Conservation (phyloP, 768 basidiomycete species). For the Lactarius hengduanensis region DNA sequence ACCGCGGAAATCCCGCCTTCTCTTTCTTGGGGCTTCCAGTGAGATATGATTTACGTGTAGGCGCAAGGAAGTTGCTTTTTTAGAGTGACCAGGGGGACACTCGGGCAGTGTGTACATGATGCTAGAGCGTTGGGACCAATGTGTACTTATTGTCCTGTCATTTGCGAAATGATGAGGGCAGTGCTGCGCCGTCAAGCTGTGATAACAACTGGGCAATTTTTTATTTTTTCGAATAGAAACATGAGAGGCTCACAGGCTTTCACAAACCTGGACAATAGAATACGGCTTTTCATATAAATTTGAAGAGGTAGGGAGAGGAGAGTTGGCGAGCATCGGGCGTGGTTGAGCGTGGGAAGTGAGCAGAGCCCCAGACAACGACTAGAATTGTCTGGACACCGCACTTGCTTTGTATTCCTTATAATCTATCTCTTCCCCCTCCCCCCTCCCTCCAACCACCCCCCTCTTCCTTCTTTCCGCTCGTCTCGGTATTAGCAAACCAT, state of each 20-base stretch:
- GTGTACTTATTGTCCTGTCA: not conserved
- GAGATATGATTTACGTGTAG: not conserved
- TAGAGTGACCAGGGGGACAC: not conserved
- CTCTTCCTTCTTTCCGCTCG: not conserved
- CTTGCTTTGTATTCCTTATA: not conserved
- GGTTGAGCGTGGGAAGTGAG: not conserved
- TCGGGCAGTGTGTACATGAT: not conserved
- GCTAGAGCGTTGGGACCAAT: not conserved
- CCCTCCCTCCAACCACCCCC: no score
- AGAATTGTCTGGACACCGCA: not conserved
- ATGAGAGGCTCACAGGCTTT: not conserved
- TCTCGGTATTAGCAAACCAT: not conserved
- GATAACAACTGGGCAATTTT: not conserved
- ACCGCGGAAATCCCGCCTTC: not conserved
- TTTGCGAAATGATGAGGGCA: not conserved
- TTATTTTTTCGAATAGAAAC: not conserved
- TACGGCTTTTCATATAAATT: not conserved
- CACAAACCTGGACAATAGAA: not conserved
- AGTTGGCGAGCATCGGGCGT: not conserved
- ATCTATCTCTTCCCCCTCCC: not conserved
- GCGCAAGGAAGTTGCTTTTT: not conserved
- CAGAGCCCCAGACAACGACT: not conserved
- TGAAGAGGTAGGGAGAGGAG: not conserved
- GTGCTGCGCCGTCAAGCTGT: not conserved
- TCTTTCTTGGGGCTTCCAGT: not conserved